These are phyloP conservation scores for Xylaria sp. DNA, from an alignment of 2,329 filamentous ascomycete genomes.

Conservation along the genomic window DNA sequence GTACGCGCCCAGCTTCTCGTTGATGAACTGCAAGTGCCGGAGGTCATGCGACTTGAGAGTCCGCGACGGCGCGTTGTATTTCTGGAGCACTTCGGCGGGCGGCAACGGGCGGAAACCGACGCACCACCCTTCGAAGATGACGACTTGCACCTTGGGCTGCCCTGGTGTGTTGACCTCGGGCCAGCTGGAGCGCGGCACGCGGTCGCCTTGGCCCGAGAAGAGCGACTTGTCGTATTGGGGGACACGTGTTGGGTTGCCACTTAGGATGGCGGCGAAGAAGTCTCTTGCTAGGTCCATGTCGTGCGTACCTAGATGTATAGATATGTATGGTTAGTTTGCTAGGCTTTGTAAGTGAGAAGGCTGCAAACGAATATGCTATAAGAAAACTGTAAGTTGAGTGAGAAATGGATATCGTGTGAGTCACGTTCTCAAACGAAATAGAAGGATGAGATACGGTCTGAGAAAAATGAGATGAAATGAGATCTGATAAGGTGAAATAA, in stretches of 20 bases:
- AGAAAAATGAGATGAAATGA: background rate
- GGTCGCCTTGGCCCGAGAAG: slow-evolving; percentile 80
- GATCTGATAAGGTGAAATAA: background rate
- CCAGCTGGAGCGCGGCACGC: slow-evolving; percentile 73
- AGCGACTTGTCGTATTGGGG: slow-evolving; percentile 88
- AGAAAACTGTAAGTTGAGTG: too few relatives aligned
- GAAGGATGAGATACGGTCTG: too few relatives aligned
- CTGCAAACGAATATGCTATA: too few relatives aligned
- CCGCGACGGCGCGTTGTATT: slow-evolving; percentile 62
- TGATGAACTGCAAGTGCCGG: slow-evolving; percentile 63
- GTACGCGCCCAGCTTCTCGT: slow-evolving; percentile 60
- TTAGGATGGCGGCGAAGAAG: slow-evolving; percentile 70
- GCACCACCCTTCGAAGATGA: slow-evolving; percentile 93
- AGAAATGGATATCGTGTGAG: background rate
- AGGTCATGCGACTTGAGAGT: slow-evolving; percentile 61
- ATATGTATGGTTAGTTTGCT: background rate
- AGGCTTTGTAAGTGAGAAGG: background rate
- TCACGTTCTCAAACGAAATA: background rate
- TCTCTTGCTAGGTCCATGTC: slow-evolving; percentile 73
- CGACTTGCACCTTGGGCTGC: slow-evolving; percentile 65
- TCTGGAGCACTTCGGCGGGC: slow-evolving; percentile 62
- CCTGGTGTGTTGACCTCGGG: slow-evolving; percentile 63
- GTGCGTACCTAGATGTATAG: slow-evolving; percentile 67
- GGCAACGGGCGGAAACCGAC: slow-evolving; percentile 79
- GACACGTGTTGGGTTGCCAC: slow-evolving; percentile 64